phyloP scores from a whole-genome alignment of 768 basidiomycete genomes.

The Asterophora lycoperdoides region DNA sequence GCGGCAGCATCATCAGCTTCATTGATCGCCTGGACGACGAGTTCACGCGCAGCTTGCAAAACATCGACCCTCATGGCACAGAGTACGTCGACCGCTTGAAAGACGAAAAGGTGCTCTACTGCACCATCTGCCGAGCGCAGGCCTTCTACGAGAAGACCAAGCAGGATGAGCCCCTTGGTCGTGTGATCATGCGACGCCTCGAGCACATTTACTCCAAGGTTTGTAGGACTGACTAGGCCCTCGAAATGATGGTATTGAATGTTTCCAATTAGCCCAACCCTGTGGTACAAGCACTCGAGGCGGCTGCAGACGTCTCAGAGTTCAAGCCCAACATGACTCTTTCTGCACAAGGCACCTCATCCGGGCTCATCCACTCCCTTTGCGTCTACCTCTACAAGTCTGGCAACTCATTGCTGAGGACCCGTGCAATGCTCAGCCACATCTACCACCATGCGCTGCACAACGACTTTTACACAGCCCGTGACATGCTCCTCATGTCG shows the following conservation, averaged over 20 bases:
- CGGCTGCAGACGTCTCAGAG: conserved; percentile 52
- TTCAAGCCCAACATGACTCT: conserved; percentile 63
- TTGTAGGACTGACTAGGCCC: conserved; percentile 7
- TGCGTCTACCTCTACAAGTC: conserved; percentile 93
- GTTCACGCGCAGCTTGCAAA: conserved; percentile 95
- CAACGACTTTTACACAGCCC: conserved; percentile 94
- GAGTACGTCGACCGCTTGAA: conserved; percentile 97
- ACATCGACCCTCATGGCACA: conserved; percentile 98
- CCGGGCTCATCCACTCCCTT: conserved; percentile 79
- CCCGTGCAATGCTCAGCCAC: conserved; percentile 95
- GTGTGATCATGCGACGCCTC: conserved; percentile 90
- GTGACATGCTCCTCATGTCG: conserved; percentile 98
- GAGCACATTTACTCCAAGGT: conserved; percentile 99
- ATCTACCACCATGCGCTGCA: conserved; percentile 96
- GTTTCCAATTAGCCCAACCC: conserved; percentile 69
- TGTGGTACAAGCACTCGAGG: conserved; percentile 87
- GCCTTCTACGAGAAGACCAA: conserved; percentile 82
- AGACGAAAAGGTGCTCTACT: conserved; percentile 93
- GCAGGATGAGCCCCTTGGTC: conserved; percentile 73
- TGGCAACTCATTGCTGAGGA: conserved; percentile 86
- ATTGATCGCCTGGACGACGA: conserved; percentile 97
- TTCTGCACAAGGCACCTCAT: conserved; percentile 49
- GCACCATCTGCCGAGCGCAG: conserved; percentile 90
- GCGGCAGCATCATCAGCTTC: conserved; percentile 94
- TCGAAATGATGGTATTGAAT: not conserved